These are phyloP conservation scores for Hagleromyces aurorensis DNA, from an alignment of 805 yeast genomes.

Conservation along the genomic window DNA sequence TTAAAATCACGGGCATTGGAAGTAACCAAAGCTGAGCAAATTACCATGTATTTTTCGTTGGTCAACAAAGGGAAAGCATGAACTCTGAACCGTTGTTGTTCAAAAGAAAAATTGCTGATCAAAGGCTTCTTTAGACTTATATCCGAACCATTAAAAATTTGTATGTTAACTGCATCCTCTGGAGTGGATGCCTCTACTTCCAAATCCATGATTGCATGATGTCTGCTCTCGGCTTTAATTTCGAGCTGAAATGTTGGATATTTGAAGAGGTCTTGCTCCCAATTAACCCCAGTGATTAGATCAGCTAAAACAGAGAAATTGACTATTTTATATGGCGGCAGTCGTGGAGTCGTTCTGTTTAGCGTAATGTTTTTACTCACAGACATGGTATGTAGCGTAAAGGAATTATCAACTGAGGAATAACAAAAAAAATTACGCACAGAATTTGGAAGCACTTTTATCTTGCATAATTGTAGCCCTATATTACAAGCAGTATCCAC, in stretches of 20 bases:
- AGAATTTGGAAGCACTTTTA: constrained; percentile 7
- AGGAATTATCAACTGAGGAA: constrained; percentile 17
- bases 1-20: constrained; percentile 5
- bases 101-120: constrained; percentile 9
- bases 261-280: constrained; percentile 13
- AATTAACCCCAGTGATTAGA: too few relatives aligned
- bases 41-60: constrained; percentile 15
- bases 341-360: constrained; percentile 7
- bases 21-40: constrained; percentile 15
- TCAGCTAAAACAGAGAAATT: constrained; percentile 4
- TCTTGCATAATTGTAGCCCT: constrained; percentile 33
- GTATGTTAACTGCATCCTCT: constrained; percentile 14
- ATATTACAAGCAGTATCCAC: constrained; percentile 31
- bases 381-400: constrained; percentile 19
- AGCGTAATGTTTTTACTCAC: constrained; percentile 7
- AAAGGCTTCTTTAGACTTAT: constrained; percentile 17
- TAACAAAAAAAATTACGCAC: constrained; percentile 15
- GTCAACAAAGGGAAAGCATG: constrained; percentile 13
- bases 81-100: constrained; percentile 7
- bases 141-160: constrained; percentile 20
- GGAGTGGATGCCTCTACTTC: constrained; percentile 11
- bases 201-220: constrained; percentile 11
- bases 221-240: constrained; percentile 4
- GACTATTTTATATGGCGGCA: constrained; percentile 3
- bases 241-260: constrained; percentile 21